These are phyloP conservation scores for Dothistroma pini DNA, from an alignment of 2,329 filamentous ascomycete species.

Conservation along the genomic window DNA sequence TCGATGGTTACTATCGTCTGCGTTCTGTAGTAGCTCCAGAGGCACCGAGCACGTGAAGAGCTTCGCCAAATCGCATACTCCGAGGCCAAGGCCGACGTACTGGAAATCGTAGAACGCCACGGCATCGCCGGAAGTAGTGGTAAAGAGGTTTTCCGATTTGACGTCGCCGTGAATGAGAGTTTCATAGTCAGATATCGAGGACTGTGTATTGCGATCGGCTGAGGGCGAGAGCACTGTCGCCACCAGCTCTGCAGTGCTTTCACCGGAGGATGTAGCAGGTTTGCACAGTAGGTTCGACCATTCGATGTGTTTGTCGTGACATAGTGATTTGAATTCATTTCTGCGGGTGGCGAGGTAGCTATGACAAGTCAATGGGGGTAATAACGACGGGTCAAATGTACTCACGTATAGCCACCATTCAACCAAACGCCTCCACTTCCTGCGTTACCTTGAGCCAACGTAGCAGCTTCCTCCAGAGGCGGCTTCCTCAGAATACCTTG, in stretches of 20 bases:
- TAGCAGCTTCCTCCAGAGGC: slow-evolving; percentile 51
- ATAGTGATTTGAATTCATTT: slow-evolving; percentile 53
- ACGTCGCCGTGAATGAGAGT: slow-evolving; percentile 66
- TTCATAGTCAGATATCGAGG: slow-evolving; percentile 42
- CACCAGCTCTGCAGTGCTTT: slow-evolving; percentile 43
- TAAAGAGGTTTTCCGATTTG: slow-evolving; percentile 66
- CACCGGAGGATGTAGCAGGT: slow-evolving; percentile 37
- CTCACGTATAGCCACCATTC: slow-evolving; percentile 61
- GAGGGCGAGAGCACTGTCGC: slow-evolving; percentile 50
- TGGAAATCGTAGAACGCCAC: slow-evolving; percentile 69
- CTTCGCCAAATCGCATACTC: slow-evolving; percentile 64
- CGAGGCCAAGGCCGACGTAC: slow-evolving; percentile 61
- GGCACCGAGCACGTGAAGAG: slow-evolving; percentile 65
- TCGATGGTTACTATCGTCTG: not conserved
- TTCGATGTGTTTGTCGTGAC: slow-evolving; percentile 47
- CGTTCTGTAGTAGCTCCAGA: slow-evolving; percentile 45
- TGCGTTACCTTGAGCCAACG: not conserved
- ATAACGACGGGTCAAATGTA: not conserved
- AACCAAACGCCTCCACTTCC: slow-evolving; percentile 47
- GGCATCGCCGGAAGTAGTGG: slow-evolving; percentile 44
- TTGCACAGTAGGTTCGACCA: slow-evolving; percentile 54
- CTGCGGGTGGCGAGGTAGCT: slow-evolving; percentile 60
- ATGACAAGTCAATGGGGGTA: not conserved
- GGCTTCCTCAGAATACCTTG: slow-evolving; percentile 47
- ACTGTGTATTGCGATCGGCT: slow-evolving; percentile 17